These are phyloP conservation scores for Limnanthes douglasii DNA, from an alignment of 345 rosid species.

Conservation along the genomic window DNA sequence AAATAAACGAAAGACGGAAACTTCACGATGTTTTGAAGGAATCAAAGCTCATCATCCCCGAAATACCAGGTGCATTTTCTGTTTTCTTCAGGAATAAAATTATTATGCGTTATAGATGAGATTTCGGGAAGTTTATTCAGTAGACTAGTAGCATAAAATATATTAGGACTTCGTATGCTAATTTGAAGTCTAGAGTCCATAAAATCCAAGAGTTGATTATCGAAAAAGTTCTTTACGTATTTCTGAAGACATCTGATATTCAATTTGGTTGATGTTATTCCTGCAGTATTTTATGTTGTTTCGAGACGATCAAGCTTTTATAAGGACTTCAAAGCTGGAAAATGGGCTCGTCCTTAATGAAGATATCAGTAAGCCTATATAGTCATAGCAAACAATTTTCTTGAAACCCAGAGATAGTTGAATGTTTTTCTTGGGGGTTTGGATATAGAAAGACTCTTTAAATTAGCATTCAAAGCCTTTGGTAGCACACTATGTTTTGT, in stretches of 20 bases:
- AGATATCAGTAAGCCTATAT: neutral
- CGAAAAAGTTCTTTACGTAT: neutral
- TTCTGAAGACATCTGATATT: neutral
- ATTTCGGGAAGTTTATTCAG: no score
- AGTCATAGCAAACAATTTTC: neutral
- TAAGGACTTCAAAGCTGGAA: slow-evolving; percentile 46
- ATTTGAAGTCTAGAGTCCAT: no score
- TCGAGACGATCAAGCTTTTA: slow-evolving; percentile 56
- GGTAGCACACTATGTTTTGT: no score
- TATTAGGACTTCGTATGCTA: no score
- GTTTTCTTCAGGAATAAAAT: neutral
- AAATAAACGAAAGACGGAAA: slow-evolving; percentile 51
- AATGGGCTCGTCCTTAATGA: slow-evolving; percentile 31
- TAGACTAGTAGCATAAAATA: no score
- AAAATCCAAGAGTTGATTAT: no score
- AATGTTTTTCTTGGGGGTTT: no score
- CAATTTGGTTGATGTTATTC: neutral
- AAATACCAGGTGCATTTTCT: slow-evolving; percentile 54
- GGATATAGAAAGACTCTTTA: no score
- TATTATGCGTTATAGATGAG: neutral
- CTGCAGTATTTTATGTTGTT: slow-evolving; percentile 56
- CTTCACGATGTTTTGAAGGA: slow-evolving; percentile 59
- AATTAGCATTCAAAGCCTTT: no score
- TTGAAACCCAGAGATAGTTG: neutral
- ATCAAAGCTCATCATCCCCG: slow-evolving; percentile 38